Evolutionary conservation across 208 protist species (phyloP).

Genomic region (Leishmania gerbilli): DNA sequence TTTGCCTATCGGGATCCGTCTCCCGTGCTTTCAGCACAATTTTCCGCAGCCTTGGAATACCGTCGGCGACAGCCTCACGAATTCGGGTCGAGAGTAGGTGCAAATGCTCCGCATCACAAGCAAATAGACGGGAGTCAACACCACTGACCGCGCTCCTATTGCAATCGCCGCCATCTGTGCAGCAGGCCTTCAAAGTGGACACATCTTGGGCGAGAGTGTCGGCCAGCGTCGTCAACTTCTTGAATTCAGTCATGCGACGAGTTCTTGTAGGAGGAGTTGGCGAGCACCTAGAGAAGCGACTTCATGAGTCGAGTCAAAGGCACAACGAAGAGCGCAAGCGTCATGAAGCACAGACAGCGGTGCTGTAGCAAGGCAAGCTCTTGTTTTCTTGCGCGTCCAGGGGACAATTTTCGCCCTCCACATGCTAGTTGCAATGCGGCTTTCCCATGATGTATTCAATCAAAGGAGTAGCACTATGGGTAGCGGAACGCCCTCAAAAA

Average conservation of each 20-base stretch:
- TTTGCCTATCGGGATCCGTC: conserved; percentile 80
- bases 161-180: background rate
- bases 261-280: background rate
- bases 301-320: background rate
- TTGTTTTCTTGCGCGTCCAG: background rate
- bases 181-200: background rate
- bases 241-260: conserved; percentile 30
- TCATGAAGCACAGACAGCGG: background rate
- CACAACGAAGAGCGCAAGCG: background rate
- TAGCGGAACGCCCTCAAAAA: background rate
- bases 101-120: conserved; percentile 4
- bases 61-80: conserved; percentile 14
- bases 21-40: conserved; percentile 73
- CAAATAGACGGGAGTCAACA: background rate
- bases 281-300: background rate
- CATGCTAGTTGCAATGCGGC: background rate
- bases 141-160: background rate
- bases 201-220: conserved; percentile 25
- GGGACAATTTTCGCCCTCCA: background rate
- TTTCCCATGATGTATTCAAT: background rate
- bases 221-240: conserved; percentile 22
- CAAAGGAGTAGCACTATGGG: background rate
- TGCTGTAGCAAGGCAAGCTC: background rate
- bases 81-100: conserved; percentile 14
- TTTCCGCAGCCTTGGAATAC: conserved; percentile 57